Evolutionary conservation across 2,329 filamentous ascomycete genomes (phyloP).

Genomic region (Talaromyces sp.): DNA sequence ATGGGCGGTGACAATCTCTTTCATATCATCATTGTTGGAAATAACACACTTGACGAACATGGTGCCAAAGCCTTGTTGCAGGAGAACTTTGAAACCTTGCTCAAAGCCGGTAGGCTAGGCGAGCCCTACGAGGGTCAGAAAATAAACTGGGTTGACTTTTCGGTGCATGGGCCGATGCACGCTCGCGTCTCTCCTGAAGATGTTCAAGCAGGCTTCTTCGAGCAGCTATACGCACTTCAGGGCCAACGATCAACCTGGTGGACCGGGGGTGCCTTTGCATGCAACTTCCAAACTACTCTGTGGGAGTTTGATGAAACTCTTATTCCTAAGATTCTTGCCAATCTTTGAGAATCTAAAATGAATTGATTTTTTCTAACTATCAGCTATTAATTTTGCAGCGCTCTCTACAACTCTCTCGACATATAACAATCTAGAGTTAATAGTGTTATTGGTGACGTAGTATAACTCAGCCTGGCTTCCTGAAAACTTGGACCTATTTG

Average conservation of each 20-base stretch:
- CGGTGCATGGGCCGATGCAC: constrained; percentile 26
- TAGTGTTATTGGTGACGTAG: background rate
- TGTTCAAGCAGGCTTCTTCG: constrained; percentile 30
- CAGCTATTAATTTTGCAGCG: background rate
- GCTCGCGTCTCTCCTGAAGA: constrained; percentile 26
- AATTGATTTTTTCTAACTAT: background rate
- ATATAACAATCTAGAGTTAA: too few species aligned
- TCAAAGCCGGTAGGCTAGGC: constrained; percentile 8
- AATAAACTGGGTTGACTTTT: constrained; percentile 19
- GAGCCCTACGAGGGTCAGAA: constrained; percentile 8
- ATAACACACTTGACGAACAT: constrained; percentile 12
- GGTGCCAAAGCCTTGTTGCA: constrained; percentile 15
- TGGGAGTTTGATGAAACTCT: constrained; percentile 21
- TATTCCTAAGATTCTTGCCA: constrained; percentile 14
- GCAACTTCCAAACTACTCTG: constrained; percentile 21
- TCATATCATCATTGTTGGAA: constrained; percentile 18
- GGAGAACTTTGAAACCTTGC: constrained; percentile 15
- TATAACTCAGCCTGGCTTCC: background rate
- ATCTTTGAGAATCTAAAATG: background rate
- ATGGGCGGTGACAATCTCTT: constrained; percentile 17
- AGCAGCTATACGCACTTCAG: constrained; percentile 35
- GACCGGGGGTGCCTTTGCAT: constrained; percentile 22
- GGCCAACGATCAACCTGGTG: constrained; percentile 37
- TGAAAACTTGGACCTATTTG: background rate
- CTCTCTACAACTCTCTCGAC: background rate